These are phyloP conservation scores for Tylopilus orsonianus DNA, from an alignment of 1,284 basidiomycete genomes.

Conservation along the genomic window DNA sequence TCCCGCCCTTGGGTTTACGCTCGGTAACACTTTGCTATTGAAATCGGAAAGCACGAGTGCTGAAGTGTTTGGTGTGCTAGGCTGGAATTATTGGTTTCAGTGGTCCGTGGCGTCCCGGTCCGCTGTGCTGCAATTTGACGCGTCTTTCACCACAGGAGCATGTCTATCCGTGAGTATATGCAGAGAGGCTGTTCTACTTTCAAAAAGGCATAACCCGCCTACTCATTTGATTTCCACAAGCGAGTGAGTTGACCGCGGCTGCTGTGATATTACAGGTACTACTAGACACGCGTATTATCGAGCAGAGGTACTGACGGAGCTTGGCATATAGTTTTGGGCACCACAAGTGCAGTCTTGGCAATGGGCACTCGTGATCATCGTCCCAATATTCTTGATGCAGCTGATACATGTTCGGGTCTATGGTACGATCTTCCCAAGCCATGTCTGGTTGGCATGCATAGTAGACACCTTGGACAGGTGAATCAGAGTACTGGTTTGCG, in stretches of 20 bases:
- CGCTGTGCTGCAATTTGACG: not conserved
- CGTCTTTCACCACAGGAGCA: constrained; percentile 30
- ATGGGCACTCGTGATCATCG: constrained; percentile 52
- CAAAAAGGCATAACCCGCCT: not conserved
- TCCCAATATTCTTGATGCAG: constrained; percentile 45
- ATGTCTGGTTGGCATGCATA: not conserved
- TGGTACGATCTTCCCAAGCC: constrained; percentile 31
- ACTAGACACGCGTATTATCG: not conserved
- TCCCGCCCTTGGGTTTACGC: constrained; percentile 52
- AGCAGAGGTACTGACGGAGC: constrained; percentile 5
- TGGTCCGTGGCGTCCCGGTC: constrained; percentile 36
- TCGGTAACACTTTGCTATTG: constrained; percentile 35
- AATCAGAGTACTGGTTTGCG: constrained; percentile 53
- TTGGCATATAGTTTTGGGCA: constrained; percentile 40
- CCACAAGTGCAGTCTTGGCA: constrained; percentile 46
- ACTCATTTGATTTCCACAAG: constrained; percentile 21
- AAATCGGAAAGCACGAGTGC: not conserved
- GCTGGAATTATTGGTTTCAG: constrained; percentile 57
- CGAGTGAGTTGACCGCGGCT: constrained; percentile 45
- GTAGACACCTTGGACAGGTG: constrained; percentile 36
- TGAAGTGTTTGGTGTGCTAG: constrained; percentile 26
- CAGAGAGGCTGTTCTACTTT: not conserved
- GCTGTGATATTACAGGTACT: constrained; percentile 43
- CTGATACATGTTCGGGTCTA: constrained; percentile 49
- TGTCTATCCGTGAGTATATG: constrained; percentile 39